phyloP scores from a whole-genome alignment of 2,329 filamentous ascomycete species.

The Colletotrichum simmondsii region DNA sequence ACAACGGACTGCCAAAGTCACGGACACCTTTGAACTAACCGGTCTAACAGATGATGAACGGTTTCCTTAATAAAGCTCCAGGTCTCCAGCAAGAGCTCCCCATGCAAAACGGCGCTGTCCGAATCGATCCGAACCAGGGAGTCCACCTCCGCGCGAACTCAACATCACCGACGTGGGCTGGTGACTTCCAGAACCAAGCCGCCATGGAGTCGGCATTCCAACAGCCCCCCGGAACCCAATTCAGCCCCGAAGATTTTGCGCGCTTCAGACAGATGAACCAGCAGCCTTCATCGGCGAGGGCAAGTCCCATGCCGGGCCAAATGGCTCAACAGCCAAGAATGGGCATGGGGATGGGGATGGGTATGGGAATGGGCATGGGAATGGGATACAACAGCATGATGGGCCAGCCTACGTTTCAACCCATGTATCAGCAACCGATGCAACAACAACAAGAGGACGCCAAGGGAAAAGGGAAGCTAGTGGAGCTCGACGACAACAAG shows the following conservation, averaged over 20 bases:
- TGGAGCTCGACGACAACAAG: conserved; percentile 91
- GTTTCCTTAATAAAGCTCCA: conserved; percentile 87
- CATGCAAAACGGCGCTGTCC: conserved; percentile 59
- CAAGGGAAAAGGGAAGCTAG: conserved; percentile 90
- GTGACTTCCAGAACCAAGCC: conserved; percentile 67
- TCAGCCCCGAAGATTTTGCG: conserved; percentile 87
- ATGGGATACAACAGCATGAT: conserved; percentile 69
- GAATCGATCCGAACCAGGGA: conserved; percentile 60
- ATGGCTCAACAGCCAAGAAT: conserved; percentile 52
- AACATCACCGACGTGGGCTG: conserved; percentile 65
- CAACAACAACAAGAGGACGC: conserved; percentile 61
- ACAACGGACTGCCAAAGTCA: neutral
- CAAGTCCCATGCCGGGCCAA: conserved; percentile 69
- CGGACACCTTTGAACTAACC: neutral
- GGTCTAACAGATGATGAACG: conserved; percentile 82
- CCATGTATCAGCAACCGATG: conserved; percentile 57
- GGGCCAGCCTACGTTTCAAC: conserved; percentile 64
- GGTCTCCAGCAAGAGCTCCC: conserved; percentile 65
- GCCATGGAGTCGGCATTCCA: conserved; percentile 79
- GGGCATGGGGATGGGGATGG: conserved; percentile 56
- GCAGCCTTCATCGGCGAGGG: conserved; percentile 60
- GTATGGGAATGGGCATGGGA: conserved; percentile 62
- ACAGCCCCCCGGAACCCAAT: conserved; percentile 67
- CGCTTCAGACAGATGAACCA: conserved; percentile 82
- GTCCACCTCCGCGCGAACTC: conserved; percentile 64